These are phyloP conservation scores for Colletotrichum sp. DNA, from an alignment of 2,329 filamentous ascomycete species.

Conservation along the genomic window DNA sequence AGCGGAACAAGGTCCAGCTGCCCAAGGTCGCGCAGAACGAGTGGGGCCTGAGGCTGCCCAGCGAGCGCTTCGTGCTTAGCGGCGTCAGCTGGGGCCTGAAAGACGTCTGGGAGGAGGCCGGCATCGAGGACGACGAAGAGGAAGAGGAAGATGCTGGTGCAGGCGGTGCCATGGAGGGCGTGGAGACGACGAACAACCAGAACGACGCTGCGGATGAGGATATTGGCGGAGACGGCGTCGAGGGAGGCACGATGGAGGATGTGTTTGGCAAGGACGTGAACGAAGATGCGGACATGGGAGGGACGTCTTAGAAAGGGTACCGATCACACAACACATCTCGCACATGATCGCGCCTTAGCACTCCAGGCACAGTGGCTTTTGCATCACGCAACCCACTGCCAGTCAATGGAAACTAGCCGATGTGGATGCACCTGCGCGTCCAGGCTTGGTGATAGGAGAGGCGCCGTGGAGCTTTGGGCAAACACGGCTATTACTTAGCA, in stretches of 20 bases:
- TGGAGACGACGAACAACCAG: conserved; percentile 41
- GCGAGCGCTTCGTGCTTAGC: conserved; percentile 71
- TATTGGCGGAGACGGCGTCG: conserved; percentile 51
- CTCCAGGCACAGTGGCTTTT: not conserved
- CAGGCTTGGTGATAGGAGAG: not conserved
- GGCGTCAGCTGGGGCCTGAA: conserved; percentile 69
- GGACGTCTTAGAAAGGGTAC: conserved; percentile 1
- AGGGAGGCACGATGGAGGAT: conserved; percentile 58
- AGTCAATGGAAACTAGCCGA: not conserved
- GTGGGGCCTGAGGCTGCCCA: conserved; percentile 71
- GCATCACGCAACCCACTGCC: not conserved
- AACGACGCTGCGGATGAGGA: conserved; percentile 41
- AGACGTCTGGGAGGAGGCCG: conserved; percentile 60
- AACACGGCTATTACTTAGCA: not conserved
- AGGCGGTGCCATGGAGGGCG: conserved; percentile 55
- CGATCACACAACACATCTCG: not conserved
- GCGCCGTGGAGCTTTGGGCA: not conserved
- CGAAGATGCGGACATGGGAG: conserved; percentile 56
- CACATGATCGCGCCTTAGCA: not conserved
- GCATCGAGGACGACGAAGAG: conserved; percentile 44
- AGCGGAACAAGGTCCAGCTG: conserved; percentile 71
- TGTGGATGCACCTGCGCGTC: not conserved
- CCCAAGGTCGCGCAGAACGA: conserved; percentile 68
- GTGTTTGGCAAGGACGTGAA: conserved; percentile 60
- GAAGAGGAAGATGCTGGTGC: conserved; percentile 45